phyloP scores from a whole-genome alignment of 176 grass and related monocot species.

The Ampelocalamus luodianensis region DNA sequence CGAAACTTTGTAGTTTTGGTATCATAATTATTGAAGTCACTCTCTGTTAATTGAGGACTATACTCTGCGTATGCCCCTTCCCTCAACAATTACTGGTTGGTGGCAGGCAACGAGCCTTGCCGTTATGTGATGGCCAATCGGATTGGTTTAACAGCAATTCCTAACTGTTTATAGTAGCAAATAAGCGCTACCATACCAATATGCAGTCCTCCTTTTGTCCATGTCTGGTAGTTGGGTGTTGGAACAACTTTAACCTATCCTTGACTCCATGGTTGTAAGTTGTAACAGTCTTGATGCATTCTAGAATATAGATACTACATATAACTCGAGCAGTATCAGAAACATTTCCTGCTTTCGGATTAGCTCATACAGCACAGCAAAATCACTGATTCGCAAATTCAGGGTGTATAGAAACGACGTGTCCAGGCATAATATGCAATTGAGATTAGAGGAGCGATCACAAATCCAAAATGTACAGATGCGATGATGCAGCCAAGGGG shows the following conservation, averaged over 20 bases:
- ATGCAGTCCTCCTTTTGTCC: neutral
- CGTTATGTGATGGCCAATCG: neutral
- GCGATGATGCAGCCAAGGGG: neutral
- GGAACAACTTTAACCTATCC: constrained; percentile 40
- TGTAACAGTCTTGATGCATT: neutral
- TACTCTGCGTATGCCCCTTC: neutral
- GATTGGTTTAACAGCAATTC: constrained; percentile 25
- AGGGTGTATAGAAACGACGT: neutral
- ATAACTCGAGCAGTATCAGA: neutral
- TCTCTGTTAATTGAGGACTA: neutral
- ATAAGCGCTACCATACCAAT: neutral
- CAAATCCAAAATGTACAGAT: neutral
- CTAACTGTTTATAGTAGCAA: neutral
- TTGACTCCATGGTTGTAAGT: neutral
- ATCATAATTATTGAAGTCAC: neutral
- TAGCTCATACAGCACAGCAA: neutral
- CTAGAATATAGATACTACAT: neutral
- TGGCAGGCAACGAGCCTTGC: neutral
- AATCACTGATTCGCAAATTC: neutral
- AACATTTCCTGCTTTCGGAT: neutral
- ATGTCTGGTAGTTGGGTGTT: constrained; percentile 20
- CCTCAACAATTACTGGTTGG: neutral
- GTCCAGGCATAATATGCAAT: neutral
- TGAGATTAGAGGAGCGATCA: neutral
- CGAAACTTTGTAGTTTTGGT: neutral